Evolutionary conservation across 768 basidiomycete species (phyloP).

Genomic region (Termitomyces sp.): DNA sequence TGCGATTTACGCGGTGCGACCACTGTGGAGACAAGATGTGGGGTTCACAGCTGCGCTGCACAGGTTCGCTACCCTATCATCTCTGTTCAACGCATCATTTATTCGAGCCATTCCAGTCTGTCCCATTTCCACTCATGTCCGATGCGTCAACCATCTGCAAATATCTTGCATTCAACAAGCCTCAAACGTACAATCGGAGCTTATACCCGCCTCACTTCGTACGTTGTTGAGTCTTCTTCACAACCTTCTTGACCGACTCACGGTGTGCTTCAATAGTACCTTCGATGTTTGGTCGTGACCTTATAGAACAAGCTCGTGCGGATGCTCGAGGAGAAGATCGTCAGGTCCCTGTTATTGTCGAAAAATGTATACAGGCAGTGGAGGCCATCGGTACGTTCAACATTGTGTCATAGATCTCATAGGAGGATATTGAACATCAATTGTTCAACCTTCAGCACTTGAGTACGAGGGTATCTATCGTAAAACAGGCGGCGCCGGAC

Average conservation of each 20-base stretch:
- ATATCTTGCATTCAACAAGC: conserved; percentile 53
- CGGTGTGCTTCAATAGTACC: conserved; percentile 46
- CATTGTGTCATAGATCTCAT: neutral
- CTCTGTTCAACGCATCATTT: neutral
- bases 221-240: conserved; percentile 22
- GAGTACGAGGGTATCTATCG: conserved; percentile 99
- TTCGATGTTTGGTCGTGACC: conserved; percentile 91
- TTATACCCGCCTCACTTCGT: conserved; percentile 34
- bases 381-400: conserved; percentile 68
- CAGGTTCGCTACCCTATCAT: conserved; percentile 50
- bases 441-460: conserved; percentile 51
- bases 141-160: conserved; percentile 72
- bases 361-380: conserved; percentile 95
- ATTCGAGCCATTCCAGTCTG: conserved; percentile 51
- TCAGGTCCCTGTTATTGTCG: conserved; percentile 82
- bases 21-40: conserved; percentile 98
- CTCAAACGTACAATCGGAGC: conserved; percentile 28
- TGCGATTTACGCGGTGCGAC: conserved; percentile 91
- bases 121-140: conserved; percentile 81
- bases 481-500: conserved; percentile 91
- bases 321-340: conserved; percentile 61
- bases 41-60: conserved; percentile 93
- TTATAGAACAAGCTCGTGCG: conserved; percentile 76
- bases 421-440: neutral
- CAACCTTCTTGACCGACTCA: conserved; percentile 11